Base-by-base conservation (phyloP, 257 asterid species). In the Knoxia roxburghii region DNA sequence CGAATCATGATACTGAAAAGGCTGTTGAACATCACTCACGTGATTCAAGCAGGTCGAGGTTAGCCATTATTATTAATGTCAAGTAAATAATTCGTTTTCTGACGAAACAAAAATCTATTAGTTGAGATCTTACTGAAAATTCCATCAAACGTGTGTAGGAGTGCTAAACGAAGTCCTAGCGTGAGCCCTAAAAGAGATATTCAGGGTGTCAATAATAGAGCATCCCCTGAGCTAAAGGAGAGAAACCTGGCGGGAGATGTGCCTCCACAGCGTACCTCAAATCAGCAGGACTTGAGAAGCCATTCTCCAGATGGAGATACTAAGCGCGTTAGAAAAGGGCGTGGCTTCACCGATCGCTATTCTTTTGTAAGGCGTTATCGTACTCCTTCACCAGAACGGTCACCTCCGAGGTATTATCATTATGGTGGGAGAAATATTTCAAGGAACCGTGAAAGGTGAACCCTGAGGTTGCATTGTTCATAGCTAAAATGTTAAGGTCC, bases 311-410 rank as follows among this genome's bases (percentile, higher is more conserved):
- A 85, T 84, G 97, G 90, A 72, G 82, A 84, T 63, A 83, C 78
- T 53, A 91, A 84, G 78, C 97, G 99, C 32, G 69, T 90, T 12
- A 89, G 96, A 48, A 94, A 94, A 83, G 99, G 99, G 57, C 95
- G 99, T 53, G 99, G 99, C 55, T 94, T 94, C 65, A 94, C 99
- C 59, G 89, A 85, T 29, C 76, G 79, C 64, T 94, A 81, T 79
- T 76, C 95, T 46, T 94, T 85, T 72, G 99, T 84, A 56, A 82
- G 99, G 73, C 93, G 89, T 67, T 94, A 88, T 39, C 96, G 96
- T 17, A 90, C 99, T n/a, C 99, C 97, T 48, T 88, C 97, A 72
- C 99, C 99, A 33, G 91, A 86, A 71, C 78, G 83, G 32, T 76
- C 85, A 58, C 84, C 85, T 61, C 83, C 84, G 74, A 81, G 93